Percentiles rank a stretch among this genome's conserved stretches.
Conservation (phyloP, 2,329 filamentous ascomycete species). For the Aspergillus sclerotialis region DNA sequence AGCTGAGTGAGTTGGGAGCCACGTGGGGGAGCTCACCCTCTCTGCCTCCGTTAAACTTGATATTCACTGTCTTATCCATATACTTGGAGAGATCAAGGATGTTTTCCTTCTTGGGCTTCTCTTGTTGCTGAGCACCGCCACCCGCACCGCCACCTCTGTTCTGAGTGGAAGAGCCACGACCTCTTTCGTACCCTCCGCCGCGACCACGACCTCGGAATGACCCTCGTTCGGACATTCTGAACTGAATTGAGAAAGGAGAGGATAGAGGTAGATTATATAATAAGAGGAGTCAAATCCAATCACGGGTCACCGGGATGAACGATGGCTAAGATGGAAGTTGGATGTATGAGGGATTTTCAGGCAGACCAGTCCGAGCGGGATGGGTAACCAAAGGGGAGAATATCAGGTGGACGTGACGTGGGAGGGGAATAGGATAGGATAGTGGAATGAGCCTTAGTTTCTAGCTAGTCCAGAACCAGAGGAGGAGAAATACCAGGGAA, state of each 20-base stretch:
- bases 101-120: constrained; percentile 95
- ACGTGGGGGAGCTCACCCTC: constrained; percentile 56
- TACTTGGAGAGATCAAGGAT: constrained; percentile 94
- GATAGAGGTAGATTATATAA: too few species aligned
- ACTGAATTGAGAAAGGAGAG: constrained; percentile 4
- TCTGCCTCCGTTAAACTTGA: constrained; percentile 93
- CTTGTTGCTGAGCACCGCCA: constrained; percentile 47
- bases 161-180: constrained; percentile 38
- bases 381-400: too few species aligned
- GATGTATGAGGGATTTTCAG: constrained; percentile 19
- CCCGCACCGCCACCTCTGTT: constrained; percentile 43
- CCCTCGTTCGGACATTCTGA: constrained; percentile 36
- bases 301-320: too few species aligned
- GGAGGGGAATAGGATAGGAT: too few species aligned
- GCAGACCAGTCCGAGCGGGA: too few species aligned
- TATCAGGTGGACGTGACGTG: too few species aligned
- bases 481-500: too few species aligned
- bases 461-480: too few species aligned
- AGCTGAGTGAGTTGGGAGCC: neutral
- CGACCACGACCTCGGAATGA: constrained; percentile 46
- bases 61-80: constrained; percentile 89
- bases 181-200: constrained; percentile 37
- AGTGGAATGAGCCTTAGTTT: too few species aligned
- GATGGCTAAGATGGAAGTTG: neutral
- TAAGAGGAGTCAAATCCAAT: constrained; percentile 3